Percentiles rank a stretch among this genome's conserved stretches.
Evolutionary conservation across 768 basidiomycete genomes (phyloP).

Genomic region (Tricholoma bakamatsutake): DNA sequence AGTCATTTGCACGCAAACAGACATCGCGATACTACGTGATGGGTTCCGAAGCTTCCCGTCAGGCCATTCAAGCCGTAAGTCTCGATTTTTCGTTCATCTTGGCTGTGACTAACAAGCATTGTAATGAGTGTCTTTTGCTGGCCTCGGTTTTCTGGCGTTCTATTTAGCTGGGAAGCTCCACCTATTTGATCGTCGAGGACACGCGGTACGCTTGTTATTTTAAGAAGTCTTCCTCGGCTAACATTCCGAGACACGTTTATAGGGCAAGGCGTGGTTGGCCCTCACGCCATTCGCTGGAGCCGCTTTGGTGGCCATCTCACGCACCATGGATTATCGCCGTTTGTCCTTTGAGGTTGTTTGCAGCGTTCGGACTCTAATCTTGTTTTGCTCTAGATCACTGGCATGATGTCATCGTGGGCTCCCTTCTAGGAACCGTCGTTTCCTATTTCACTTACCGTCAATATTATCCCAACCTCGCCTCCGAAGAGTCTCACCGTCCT

Average conservation of each 20-base stretch:
- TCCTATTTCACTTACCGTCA: slow-evolving; percentile 78
- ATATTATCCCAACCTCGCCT: slow-evolving; percentile 73
- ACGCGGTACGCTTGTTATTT: slow-evolving; percentile 42
- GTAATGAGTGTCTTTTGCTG: slow-evolving; percentile 79
- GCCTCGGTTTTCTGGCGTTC: slow-evolving; percentile 81
- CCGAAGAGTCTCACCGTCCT: slow-evolving; percentile 60
- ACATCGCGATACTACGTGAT: slow-evolving; percentile 55
- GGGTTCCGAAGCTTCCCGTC: slow-evolving; percentile 93
- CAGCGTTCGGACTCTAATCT: not conserved
- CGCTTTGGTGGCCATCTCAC: slow-evolving; percentile 71
- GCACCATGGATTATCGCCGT: slow-evolving; percentile 93
- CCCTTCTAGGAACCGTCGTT: slow-evolving; percentile 63
- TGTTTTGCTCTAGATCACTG: slow-evolving; percentile 62
- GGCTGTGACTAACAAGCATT: not conserved
- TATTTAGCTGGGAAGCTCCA: slow-evolving; percentile 93
- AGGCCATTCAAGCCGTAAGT: slow-evolving; percentile 83
- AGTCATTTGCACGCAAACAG: slow-evolving; percentile 73
- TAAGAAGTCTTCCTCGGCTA: not conserved
- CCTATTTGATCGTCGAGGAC: slow-evolving; percentile 77
- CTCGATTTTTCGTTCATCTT: not conserved
- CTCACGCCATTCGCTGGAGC: slow-evolving; percentile 75
- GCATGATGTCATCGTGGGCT: slow-evolving; percentile 84
- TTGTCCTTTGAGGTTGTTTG: slow-evolving; percentile 20
- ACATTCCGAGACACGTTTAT: slow-evolving; percentile 13
- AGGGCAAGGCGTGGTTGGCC: slow-evolving; percentile 82